phyloP scores from a whole-genome alignment of 1,284 basidiomycete species.

The Cutaneotrichosporon daszewskae region DNA sequence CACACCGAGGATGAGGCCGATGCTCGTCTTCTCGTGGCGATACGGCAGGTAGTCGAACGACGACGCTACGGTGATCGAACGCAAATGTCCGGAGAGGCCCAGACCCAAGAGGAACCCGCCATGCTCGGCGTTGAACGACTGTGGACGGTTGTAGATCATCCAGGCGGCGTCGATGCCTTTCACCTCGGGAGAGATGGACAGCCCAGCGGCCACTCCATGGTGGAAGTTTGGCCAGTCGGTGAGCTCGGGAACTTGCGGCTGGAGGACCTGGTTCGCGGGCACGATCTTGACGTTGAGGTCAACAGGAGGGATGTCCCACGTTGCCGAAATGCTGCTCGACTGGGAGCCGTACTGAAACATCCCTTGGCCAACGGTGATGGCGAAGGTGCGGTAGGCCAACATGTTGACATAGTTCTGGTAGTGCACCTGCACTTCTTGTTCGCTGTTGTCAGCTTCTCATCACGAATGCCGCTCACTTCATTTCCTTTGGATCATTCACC shows the following conservation, averaged over 20 bases:
- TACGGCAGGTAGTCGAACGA: conserved; percentile 83
- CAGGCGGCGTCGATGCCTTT: conserved; percentile 78
- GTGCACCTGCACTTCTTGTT: conserved; percentile 50
- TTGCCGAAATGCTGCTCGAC: conserved; percentile 63
- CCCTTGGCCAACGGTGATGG: conserved; percentile 76
- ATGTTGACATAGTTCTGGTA: conserved; percentile 71
- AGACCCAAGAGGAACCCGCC: conserved; percentile 92
- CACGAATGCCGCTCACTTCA: conserved; percentile 53
- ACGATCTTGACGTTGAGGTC: conserved; percentile 70
- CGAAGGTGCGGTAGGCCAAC: conserved; percentile 75
- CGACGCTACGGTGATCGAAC: conserved; percentile 76
- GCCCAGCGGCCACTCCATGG: conserved; percentile 87
- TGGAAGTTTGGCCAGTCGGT: conserved; percentile 93
- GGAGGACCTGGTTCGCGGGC: conserved; percentile 50
- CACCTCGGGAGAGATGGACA: conserved; percentile 74
- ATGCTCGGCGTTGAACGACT: conserved; percentile 79
- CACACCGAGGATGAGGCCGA: conserved; percentile 85
- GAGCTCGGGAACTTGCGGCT: conserved; percentile 60
- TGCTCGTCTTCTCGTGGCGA: conserved; percentile 90
- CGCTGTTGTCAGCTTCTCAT: conserved; percentile 13
- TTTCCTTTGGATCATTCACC: conserved; percentile 62
- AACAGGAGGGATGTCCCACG: conserved; percentile 71
- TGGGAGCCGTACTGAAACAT: conserved; percentile 79
- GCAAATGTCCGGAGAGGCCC: conserved; percentile 84
- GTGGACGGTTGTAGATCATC: conserved; percentile 87